A percentile compares a stretch with the other conserved stretches of the same genome.
Evolutionary conservation across 805 yeast species (phyloP).

Genomic region (Saccharomycopsis malanga): DNA sequence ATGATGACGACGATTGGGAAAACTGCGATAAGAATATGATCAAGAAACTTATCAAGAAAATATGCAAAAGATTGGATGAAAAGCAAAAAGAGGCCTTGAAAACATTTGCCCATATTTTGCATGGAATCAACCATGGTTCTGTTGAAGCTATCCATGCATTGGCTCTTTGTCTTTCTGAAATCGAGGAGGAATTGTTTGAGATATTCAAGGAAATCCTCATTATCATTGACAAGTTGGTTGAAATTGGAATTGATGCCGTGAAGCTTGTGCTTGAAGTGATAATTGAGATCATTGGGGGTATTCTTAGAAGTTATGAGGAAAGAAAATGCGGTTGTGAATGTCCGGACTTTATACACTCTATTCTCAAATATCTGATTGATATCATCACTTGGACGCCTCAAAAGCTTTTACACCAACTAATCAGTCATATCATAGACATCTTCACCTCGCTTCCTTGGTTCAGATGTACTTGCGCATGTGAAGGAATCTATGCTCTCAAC

Average conservation of each 20-base stretch:
- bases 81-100: conserved; percentile 5
- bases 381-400: conserved; percentile 17
- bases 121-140: conserved; percentile 7
- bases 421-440: conserved; percentile 11
- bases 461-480: conserved; percentile 22
- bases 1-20: conserved; percentile 1
- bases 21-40: conserved; percentile 13
- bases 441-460: conserved; percentile 6
- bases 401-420: conserved; percentile 11
- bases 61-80: conserved; percentile 10
- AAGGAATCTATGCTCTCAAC: conserved; percentile 9
- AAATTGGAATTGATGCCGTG: conserved; percentile 12
- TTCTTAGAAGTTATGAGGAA: conserved; percentile 12
- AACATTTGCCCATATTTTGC: background rate
- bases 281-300: conserved; percentile 10
- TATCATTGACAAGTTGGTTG: conserved; percentile 15
- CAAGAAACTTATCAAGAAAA: conserved; percentile 7
- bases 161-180: conserved; percentile 5
- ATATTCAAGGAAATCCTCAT: conserved; percentile 13
- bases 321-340: conserved; percentile 16
- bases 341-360: conserved; percentile 14
- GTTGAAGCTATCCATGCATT: conserved; percentile 7
- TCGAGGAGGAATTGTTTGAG: conserved; percentile 15
- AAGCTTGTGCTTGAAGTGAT: conserved; percentile 13
- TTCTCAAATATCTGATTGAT: conserved; percentile 10